Conservation (phyloP, 768 basidiomycete genomes). For the Lactarius deliciosus region DNA sequence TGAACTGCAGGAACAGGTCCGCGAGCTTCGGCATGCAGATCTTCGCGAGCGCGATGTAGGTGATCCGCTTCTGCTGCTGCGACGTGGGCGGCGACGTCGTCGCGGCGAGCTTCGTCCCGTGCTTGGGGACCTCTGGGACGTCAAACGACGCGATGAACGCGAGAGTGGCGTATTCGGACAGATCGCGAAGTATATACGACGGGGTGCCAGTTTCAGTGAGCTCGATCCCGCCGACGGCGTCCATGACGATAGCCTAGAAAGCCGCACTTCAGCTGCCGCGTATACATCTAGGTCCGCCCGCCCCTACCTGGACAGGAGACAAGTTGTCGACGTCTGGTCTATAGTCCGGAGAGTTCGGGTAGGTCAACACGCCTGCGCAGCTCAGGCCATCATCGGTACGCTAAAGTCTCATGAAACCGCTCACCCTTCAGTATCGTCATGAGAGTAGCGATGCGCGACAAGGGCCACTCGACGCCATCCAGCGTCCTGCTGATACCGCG, state of each 20-base stretch:
- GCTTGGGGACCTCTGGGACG: slow-evolving; percentile 36
- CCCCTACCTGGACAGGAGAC: slow-evolving; percentile 71
- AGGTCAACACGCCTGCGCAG: slow-evolving; percentile 66
- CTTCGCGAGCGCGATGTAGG: slow-evolving; percentile 89
- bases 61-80: slow-evolving; percentile 62
- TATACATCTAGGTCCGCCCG: slow-evolving; percentile 40
- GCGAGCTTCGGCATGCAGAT: slow-evolving; percentile 82
- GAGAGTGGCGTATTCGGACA: slow-evolving; percentile 84
- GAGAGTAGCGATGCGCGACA: slow-evolving; percentile 62
- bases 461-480: slow-evolving; percentile 60
- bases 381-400: neutral
- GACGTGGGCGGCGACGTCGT: slow-evolving; percentile 39
- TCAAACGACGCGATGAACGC: slow-evolving; percentile 83
- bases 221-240: slow-evolving; percentile 67
- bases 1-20: slow-evolving; percentile 71
- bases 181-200: slow-evolving; percentile 76
- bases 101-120: slow-evolving; percentile 16
- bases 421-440: slow-evolving; percentile 77
- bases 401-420: slow-evolving; percentile 17
- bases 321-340: slow-evolving; percentile 83
- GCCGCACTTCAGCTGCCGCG: neutral
- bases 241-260: slow-evolving; percentile 64
- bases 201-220: slow-evolving; percentile 59
- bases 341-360: slow-evolving; percentile 80
- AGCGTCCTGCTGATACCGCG: slow-evolving; percentile 49